Percentiles rank a stretch among this genome's conserved stretches.
These are phyloP conservation scores for Deinandra increscens DNA, from an alignment of 129 eudicot genomes.

Conservation along the genomic window DNA sequence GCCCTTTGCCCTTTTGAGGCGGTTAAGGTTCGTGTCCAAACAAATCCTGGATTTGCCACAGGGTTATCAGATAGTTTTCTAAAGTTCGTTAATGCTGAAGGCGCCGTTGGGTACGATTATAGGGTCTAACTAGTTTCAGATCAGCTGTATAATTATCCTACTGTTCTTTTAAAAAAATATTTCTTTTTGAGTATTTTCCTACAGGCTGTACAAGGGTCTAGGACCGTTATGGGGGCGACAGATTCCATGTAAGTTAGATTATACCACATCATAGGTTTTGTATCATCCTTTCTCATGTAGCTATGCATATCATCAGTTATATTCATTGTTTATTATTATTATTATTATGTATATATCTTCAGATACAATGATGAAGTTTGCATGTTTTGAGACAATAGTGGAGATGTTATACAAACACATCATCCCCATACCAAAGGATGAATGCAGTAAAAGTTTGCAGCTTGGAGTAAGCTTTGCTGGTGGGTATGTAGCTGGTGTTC, in stretches of 20 bases:
- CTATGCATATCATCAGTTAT: neutral
- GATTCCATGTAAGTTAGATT: constrained; percentile 71
- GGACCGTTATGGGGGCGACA: constrained; percentile 97
- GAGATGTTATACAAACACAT: constrained; percentile 70
- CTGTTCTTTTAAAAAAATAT: neutral
- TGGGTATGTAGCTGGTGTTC: constrained; percentile 85
- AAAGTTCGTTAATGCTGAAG: constrained; percentile 70
- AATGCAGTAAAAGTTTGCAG: constrained; percentile 70
- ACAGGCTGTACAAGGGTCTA: constrained; percentile 85
- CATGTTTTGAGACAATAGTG: constrained; percentile 76
- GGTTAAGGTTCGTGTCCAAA: constrained; percentile 90
- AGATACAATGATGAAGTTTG: constrained; percentile 98
- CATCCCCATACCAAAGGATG: constrained; percentile 75
- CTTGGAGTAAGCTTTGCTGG: constrained; percentile 94
- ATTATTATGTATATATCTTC: constrained; percentile 18
- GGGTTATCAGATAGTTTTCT: constrained; percentile 84
- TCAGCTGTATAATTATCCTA: neutral
- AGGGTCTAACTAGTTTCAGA: neutral
- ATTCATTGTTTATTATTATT: constrained; percentile 10
- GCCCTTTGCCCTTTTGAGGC: constrained; percentile 97
- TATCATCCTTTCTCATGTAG: neutral
- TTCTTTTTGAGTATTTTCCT: neutral
- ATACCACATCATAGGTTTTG: neutral
- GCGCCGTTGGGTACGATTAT: constrained; percentile 55
- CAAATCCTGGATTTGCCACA: constrained; percentile 86